phyloP scores from a whole-genome alignment of 1,284 basidiomycete genomes.

The Pisolithus thermaeus region DNA sequence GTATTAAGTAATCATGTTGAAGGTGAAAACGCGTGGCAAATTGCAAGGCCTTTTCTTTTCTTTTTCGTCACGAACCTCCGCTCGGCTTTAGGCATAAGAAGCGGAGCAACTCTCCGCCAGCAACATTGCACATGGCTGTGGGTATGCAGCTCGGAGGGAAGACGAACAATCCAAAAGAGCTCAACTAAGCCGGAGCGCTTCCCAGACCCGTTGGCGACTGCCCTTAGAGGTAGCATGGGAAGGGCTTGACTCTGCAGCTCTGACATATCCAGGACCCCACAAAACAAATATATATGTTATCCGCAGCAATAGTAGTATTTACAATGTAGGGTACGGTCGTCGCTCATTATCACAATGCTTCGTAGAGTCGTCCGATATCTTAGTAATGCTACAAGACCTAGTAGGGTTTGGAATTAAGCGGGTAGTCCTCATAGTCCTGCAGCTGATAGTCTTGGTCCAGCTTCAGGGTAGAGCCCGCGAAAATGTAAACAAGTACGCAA shows the following conservation, averaged over 20 bases:
- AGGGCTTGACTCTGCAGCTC: slow-evolving; percentile 73
- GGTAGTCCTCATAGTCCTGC: slow-evolving; percentile 28
- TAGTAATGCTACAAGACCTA: neutral
- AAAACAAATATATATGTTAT: neutral
- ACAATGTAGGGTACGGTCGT: neutral
- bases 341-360: neutral
- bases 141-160: slow-evolving; percentile 48
- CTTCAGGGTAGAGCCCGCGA: slow-evolving; percentile 32
- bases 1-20: neutral
- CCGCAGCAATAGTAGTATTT: neutral
- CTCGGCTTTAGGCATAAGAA: slow-evolving; percentile 30
- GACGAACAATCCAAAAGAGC: slow-evolving; percentile 37
- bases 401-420: slow-evolving; percentile 10
- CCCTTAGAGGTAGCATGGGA: slow-evolving; percentile 42
- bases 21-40: neutral
- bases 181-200: slow-evolving; percentile 79
- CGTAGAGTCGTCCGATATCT: neutral
- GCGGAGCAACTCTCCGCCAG: slow-evolving; percentile 40
- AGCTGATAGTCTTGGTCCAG: slow-evolving; percentile 29
- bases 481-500: slow-evolving; percentile 42
- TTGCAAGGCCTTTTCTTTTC: neutral
- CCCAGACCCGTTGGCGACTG: slow-evolving; percentile 37
- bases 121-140: slow-evolving; percentile 28
- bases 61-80: slow-evolving; percentile 25
- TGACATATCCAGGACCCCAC: slow-evolving; percentile 33